Evolutionary conservation across 2,329 filamentous ascomycete species (phyloP).

Genomic region (Aureobasidium sp.): DNA sequence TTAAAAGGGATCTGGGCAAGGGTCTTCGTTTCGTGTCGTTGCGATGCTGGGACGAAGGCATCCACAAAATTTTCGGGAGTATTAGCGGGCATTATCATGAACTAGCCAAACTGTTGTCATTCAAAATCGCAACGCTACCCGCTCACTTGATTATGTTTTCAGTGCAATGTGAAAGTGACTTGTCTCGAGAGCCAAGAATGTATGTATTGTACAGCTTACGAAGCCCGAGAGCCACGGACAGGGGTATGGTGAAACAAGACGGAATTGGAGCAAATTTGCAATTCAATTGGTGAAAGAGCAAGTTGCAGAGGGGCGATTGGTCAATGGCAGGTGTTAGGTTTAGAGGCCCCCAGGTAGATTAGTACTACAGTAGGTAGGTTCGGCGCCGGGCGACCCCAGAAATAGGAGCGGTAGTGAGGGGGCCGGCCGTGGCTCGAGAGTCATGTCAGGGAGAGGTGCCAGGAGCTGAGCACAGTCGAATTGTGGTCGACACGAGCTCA

Average conservation of each 20-base stretch:
- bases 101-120: constrained; percentile 16
- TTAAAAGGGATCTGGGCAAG: constrained; percentile 5
- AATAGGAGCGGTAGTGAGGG: neutral
- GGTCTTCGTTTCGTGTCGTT: constrained; percentile 5
- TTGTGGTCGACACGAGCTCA: constrained; percentile 10
- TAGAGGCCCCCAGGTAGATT: neutral
- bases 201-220: neutral
- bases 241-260: neutral
- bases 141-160: constrained; percentile 2
- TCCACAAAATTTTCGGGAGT: constrained; percentile 16
- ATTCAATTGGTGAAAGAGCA: neutral
- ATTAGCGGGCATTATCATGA: constrained; percentile 16
- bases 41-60: constrained; percentile 8
- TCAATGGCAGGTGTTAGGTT: neutral
- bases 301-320: neutral
- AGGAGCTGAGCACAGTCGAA: neutral
- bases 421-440: neutral
- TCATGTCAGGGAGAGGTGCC: neutral
- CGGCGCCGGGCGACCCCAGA: neutral
- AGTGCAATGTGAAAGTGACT: neutral
- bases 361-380: neutral
- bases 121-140: constrained; percentile 16
- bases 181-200: neutral
- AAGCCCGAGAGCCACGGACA: neutral
- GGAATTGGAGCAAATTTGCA: neutral